These are phyloP conservation scores for Coemansia guatemalensis DNA, from an alignment of 192 early-diverging fungal species.

Conservation along the genomic window DNA sequence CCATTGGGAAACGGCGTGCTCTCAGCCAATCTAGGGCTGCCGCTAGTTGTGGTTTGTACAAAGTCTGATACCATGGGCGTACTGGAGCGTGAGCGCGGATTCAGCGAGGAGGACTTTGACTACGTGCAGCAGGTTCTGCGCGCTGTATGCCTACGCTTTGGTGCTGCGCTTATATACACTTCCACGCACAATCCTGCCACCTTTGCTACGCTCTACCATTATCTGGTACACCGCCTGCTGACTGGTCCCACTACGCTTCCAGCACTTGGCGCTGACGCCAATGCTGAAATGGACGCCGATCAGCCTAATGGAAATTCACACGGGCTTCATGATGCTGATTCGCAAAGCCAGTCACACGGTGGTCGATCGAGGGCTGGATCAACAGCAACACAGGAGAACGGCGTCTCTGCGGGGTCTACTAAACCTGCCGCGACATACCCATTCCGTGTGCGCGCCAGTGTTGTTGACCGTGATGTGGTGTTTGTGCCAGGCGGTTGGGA, in stretches of 20 bases:
- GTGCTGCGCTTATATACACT: constrained; percentile 89
- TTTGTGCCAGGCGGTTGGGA: constrained; percentile 95
- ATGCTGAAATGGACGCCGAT: constrained; percentile 10
- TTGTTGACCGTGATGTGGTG: constrained; percentile 85
- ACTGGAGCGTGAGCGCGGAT: constrained; percentile 80
- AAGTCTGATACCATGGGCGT: constrained; percentile 73
- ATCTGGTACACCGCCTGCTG: constrained; percentile 73
- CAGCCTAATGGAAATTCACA: background rate
- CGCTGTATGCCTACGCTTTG: constrained; percentile 86
- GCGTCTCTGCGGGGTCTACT: background rate
- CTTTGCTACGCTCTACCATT: constrained; percentile 72
- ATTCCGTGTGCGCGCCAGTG: constrained; percentile 70
- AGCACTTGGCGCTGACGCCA: constrained; percentile 10
- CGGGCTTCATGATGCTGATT: background rate
- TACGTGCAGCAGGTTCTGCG: constrained; percentile 91
- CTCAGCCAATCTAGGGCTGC: constrained; percentile 82
- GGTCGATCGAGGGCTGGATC: constrained; percentile 1
- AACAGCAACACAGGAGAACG: background rate
- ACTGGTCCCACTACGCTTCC: constrained; percentile 23
- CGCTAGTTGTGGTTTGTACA: constrained; percentile 84
- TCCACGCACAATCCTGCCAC: constrained; percentile 78
- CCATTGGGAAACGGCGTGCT: constrained; percentile 81
- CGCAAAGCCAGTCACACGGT: background rate
- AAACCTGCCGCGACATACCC: constrained; percentile 38
- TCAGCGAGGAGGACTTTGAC: constrained; percentile 92